A percentile compares a stretch with the other conserved stretches of the same genome.
Evolutionary conservation across 345 rosid genomes (phyloP).

Genomic region (Iberis pinnata): DNA sequence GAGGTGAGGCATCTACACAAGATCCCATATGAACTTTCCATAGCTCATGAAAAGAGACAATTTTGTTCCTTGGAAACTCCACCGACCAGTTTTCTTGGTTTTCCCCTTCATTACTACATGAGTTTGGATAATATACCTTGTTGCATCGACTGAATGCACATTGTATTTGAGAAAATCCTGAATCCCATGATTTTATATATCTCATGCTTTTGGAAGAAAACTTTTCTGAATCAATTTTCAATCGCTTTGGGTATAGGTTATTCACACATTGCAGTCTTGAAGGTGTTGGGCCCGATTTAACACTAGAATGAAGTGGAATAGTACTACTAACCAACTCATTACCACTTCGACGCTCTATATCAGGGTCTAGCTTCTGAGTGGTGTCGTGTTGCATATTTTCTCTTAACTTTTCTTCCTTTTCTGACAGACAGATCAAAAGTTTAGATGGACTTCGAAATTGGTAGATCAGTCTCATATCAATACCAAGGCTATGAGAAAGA

Average conservation of each 20-base stretch:
- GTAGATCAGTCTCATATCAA: constrained; percentile 71
- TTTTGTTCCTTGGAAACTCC: constrained; percentile 38
- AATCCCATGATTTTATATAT: constrained; percentile 37
- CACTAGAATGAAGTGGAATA: constrained; percentile 20
- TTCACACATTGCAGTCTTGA: constrained; percentile 20
- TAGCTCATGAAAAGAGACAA: constrained; percentile 43
- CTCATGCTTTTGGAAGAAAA: constrained; percentile 20
- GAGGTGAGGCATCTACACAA: constrained; percentile 92
- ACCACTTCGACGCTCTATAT: constrained; percentile 27
- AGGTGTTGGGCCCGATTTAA: constrained; percentile 21
- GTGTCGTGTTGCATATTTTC: constrained; percentile 23
- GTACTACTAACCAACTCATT: constrained; percentile 27
- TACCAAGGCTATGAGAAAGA: constrained; percentile 69
- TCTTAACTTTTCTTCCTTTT: constrained; percentile 30
- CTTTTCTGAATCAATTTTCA: constrained; percentile 38
- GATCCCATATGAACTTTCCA: constrained; percentile 91
- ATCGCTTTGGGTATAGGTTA: constrained; percentile 36
- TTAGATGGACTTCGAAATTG: constrained; percentile 60
- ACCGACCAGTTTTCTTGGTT: constrained; percentile 30
- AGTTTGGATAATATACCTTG: constrained; percentile 44
- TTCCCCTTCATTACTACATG: constrained; percentile 20
- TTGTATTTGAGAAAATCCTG: constrained; percentile 27
- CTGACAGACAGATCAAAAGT: constrained; percentile 48
- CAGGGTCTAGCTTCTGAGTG: constrained; percentile 26
- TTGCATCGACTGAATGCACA: constrained; percentile 79